Evolutionary conservation across 192 early-diverging fungal species (phyloP).

Genomic region (Gonapodya prolifera): DNA sequence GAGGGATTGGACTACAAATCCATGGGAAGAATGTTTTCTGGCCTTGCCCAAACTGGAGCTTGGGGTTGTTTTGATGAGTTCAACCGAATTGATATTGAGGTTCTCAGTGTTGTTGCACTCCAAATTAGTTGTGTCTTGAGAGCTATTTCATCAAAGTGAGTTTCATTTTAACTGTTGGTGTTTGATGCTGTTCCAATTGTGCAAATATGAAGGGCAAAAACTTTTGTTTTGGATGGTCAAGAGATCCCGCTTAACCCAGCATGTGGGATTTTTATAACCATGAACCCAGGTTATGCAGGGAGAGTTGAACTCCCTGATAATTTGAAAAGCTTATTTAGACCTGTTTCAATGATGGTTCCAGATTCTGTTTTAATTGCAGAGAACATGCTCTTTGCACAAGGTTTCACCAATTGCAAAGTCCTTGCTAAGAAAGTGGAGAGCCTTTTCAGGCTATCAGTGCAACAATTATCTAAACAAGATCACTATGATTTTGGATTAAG

Average conservation of each 20-base stretch:
- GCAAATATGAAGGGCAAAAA: conserved; percentile 9
- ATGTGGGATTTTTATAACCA: conserved; percentile 49
- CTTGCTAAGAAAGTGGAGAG: conserved; percentile 52
- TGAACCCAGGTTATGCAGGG: conserved; percentile 54
- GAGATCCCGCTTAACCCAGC: conserved; percentile 39
- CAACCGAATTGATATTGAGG: conserved; percentile 33
- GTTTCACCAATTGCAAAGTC: conserved; percentile 45
- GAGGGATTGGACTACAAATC: conserved; percentile 61
- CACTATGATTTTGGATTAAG: conserved; percentile 58
- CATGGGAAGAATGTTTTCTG: conserved; percentile 53
- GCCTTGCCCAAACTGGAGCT: conserved; percentile 49
- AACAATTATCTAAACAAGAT: conserved; percentile 54
- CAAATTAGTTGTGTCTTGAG: conserved; percentile 54
- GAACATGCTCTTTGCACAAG: conserved; percentile 62
- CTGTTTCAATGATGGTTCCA: conserved; percentile 53
- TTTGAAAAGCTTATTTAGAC: conserved; percentile 51
- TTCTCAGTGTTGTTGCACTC: conserved; percentile 49
- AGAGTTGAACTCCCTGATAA: conserved; percentile 53
- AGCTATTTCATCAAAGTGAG: conserved; percentile 43
- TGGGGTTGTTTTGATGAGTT: conserved; percentile 61
- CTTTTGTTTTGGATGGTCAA: conserved; percentile 55
- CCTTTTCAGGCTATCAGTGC: conserved; percentile 43
- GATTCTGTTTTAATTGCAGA: conserved; percentile 52
- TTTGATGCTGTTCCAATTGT: not conserved
- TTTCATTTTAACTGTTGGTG: conserved; percentile 39